phyloP scores from a whole-genome alignment of 345 rosid species.

The Melastoma malabathricum region DNA sequence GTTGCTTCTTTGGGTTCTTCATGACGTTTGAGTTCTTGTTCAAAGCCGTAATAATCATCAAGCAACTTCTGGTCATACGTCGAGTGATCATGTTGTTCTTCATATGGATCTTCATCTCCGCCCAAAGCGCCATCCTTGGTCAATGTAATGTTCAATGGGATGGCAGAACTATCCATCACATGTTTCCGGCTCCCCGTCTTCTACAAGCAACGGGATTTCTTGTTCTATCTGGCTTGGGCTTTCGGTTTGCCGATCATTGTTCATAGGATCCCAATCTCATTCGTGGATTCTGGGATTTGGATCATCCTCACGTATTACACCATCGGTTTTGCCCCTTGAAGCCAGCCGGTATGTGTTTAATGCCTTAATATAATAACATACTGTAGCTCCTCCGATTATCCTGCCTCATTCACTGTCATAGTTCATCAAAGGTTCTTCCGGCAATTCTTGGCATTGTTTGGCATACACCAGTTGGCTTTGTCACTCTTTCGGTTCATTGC shows the following conservation, averaged over 20 bases:
- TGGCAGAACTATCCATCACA: conserved; percentile 41
- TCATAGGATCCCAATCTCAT: conserved; percentile 29
- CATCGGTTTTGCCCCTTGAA: conserved; percentile 35
- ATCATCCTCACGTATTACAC: conserved; percentile 32
- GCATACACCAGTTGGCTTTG: conserved; percentile 78
- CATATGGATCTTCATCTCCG: too few relatives aligned
- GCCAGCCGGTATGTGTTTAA: conserved; percentile 22
- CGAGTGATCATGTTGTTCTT: too few relatives aligned
- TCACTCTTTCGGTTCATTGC: conserved; percentile 83
- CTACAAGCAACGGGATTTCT: conserved; percentile 32
- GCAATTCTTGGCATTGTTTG: conserved; percentile 57
- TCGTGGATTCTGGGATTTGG: conserved; percentile 33
- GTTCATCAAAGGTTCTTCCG: conserved; percentile 42
- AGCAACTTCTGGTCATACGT: too few relatives aligned
- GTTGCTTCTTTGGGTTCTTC: too few relatives aligned
- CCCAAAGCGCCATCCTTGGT: too few relatives aligned
- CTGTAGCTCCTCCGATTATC: not conserved
- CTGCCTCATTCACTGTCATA: not conserved
- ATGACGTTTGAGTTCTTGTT: too few relatives aligned
- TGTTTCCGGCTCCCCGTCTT: conserved; percentile 30
- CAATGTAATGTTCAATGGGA: conserved; percentile 41
- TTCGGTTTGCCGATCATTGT: conserved; percentile 29
- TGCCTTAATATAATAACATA: not conserved
- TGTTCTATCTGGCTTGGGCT: conserved; percentile 39
- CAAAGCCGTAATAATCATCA: too few relatives aligned